Evolutionary conservation across 768 basidiomycete species (phyloP), one percentile per base, ranked within the genome.

Genomic region (Russula compacta): DNA sequence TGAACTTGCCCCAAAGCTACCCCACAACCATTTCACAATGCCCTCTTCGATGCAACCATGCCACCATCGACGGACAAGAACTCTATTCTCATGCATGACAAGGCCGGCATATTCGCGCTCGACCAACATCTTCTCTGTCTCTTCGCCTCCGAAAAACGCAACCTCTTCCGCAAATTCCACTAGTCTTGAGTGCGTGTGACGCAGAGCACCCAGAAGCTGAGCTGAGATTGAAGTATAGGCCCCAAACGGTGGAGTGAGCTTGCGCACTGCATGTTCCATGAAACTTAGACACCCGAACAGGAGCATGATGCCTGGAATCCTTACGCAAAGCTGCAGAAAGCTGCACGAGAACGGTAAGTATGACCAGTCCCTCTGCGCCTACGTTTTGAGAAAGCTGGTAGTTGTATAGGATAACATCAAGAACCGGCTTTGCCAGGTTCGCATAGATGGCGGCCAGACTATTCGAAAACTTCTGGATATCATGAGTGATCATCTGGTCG

Each of bases 401-500:
- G 73, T 98, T 98, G 75, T 98, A 98, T 11, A 98, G 76, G 49
- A 95, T 91, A 50, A 90, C 88, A 68, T 98, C 95, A 40, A 97
- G 80, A 15, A 88, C 78, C 7, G 95, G 95, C 73, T 98, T 98
- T 32, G 94, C 94, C 42, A 98, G 75, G 71, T 98, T 98, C 15
- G 85, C 83, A 72, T 98, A 98, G 39, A 98, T 94, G 17, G 92
- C 92, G 12, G 95, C 93, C 6, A 98, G 81, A 69, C 92, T 87
- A 5, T 81, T 81, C 14, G 92, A 91, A 74, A 97, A 98, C 56
- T 87, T 87, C 71, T 95, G 91, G 51, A 98, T 93, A 72, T 98
- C 95, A 60, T 95, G 86, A 2, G 93, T 95, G 55, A 97, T 90
- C 87, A 94, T 93, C 88, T 97, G 93, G 71, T 98, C 94, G 15